These are phyloP conservation scores for Bipolaris oryzae DNA, from an alignment of 2,329 filamentous ascomycete species.

Conservation along the genomic window DNA sequence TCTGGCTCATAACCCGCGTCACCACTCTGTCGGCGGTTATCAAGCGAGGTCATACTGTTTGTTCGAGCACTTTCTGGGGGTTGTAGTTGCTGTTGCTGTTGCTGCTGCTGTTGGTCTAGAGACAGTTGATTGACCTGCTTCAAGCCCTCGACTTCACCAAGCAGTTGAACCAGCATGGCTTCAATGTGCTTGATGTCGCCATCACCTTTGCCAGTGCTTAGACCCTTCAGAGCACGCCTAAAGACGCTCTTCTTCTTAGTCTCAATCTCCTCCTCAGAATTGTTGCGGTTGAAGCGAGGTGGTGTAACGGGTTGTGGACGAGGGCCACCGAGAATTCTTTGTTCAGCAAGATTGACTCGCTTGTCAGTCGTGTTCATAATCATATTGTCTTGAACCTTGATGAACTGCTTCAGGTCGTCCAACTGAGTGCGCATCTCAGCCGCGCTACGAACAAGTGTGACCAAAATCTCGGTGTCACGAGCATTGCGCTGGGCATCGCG, in stretches of 20 bases:
- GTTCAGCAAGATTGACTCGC: constrained; percentile 83
- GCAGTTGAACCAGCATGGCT: constrained; percentile 76
- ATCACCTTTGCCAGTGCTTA: constrained; percentile 79
- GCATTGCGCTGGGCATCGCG: constrained; percentile 96
- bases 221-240: constrained; percentile 86
- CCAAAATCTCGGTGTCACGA: constrained; percentile 92
- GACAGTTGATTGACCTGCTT: constrained; percentile 50
- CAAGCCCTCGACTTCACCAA: constrained; percentile 82
- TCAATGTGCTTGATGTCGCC: constrained; percentile 84
- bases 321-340: constrained; percentile 83
- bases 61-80: constrained; percentile 27
- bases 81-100: constrained; percentile 19
- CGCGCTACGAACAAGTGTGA: constrained; percentile 89
- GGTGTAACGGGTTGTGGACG: constrained; percentile 69
- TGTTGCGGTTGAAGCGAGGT: constrained; percentile 63
- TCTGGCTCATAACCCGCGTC: constrained; percentile 82
- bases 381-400: constrained; percentile 86
- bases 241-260: constrained; percentile 93
- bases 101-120: constrained; percentile 35
- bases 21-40: constrained; percentile 72
- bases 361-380: constrained; percentile 87
- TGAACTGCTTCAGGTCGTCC: constrained; percentile 90
- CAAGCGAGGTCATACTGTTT: constrained; percentile 69
- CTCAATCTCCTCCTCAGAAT: constrained; percentile 62
- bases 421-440: constrained; percentile 97